Base-by-base conservation (phyloP, 139 green algal species). In the Nannochloris sp. region DNA sequence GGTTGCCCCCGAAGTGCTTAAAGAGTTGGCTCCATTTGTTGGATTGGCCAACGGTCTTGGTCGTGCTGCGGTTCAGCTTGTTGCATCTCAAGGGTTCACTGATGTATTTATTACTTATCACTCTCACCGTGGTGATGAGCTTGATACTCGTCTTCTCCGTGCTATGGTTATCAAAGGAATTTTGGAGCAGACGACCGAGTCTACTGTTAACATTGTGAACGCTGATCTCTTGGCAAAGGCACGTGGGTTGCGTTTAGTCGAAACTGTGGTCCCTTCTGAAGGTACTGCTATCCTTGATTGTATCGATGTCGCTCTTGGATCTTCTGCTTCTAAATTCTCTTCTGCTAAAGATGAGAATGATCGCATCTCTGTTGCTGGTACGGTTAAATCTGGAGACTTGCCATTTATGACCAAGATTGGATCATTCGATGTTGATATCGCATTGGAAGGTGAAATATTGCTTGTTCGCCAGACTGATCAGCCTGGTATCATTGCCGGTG, bases 81-180 rank as follows among this genome's bases (percentile, higher is more conserved):
- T 88, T 15, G 72, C 67, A 25, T 75, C 73, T 45, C 12, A n/a
- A 9, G 90, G 90, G 61, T 87, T 95, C 63, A 73, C 71, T 23
- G 87, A 96, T 39, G 72, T 97, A 23, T 74, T 73, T 55, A 85
- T 96, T 72, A 88, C 82, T 27, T 97, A 97, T 79, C 62, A 62
- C 55, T 70, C 46, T 42, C 72, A 74, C 8, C 77, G 88, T 29
- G 85, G 84, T 38, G 89, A 96, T 66, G 87, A 95, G 72, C 78
- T 97, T 34, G 91, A 97, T 82, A 96, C 85, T 0, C 81, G 92
- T 5, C 83, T 98, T 75, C 85, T 98, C 76, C 81, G 92, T 29
- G 92, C 92, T 62, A 97, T 90, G 77, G 85, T 96, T 6, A 82
- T 97, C 73, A 95, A 95, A 79, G 87, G 87, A 44, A 83, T 93